Conservation (phyloP, 352 stramenopile genomes). For the Phytophthora chlamydospora region DNA sequence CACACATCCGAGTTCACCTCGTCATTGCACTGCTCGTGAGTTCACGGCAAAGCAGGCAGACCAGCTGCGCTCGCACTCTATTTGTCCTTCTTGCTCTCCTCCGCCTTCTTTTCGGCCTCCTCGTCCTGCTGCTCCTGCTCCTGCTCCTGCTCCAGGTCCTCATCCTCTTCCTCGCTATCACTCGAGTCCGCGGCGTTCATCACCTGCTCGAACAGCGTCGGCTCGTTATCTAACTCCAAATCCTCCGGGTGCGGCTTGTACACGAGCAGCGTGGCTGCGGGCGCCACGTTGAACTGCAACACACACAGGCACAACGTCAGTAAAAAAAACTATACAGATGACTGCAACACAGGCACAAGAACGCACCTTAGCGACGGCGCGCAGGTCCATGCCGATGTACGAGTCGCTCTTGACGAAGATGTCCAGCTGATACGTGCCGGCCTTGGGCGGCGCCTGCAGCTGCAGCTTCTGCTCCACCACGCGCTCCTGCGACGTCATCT, state of each 20-base stretch:
- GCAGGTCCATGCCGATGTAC: conserved; percentile 97
- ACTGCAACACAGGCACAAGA: conserved; percentile 1
- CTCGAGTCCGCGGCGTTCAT: conserved; percentile 88
- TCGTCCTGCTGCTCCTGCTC: conserved; percentile 43
- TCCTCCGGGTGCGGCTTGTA: conserved; percentile 98
- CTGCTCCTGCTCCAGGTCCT: conserved; percentile 50
- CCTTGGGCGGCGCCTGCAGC: conserved; percentile 95
- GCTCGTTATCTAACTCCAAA: conserved; percentile 99
- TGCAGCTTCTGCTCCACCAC: conserved; percentile 94
- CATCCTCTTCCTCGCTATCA: conserved; percentile 87
- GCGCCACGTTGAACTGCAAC: conserved; percentile 92
- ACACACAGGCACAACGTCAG: conserved; percentile 19
- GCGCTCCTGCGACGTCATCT: conserved; percentile 93
- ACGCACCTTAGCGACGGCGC: conserved; percentile 85
- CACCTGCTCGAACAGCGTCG: conserved; percentile 99
- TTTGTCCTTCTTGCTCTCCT: conserved; percentile 76
- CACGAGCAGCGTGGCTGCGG: conserved; percentile 93
- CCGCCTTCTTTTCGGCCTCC: conserved; percentile 58
- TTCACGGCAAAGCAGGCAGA: conserved; percentile 39
- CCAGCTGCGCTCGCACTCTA: conserved; percentile 47
- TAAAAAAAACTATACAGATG: conserved; percentile 3
- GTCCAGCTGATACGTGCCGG: conserved; percentile 96
- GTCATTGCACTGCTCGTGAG: conserved; percentile 24
- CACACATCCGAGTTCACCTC: conserved; percentile 26
- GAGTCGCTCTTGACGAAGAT: conserved; percentile 98